Evolutionary conservation across 768 basidiomycete genomes (phyloP).

Genomic region (Tricholomella constricta): DNA sequence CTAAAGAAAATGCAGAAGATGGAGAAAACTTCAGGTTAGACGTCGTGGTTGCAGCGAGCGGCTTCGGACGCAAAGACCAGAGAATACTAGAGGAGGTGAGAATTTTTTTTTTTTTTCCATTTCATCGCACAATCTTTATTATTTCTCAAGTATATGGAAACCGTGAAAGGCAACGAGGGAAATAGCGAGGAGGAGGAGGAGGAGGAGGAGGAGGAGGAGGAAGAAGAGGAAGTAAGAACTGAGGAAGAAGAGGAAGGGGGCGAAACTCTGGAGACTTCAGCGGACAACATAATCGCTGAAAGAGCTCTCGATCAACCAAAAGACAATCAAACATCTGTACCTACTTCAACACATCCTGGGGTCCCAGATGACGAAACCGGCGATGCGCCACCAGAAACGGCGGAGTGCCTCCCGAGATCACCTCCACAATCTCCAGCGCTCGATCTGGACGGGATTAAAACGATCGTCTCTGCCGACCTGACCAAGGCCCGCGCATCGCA

Average conservation of each 20-base stretch:
- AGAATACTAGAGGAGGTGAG: constrained; percentile 81
- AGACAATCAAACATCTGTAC: constrained; percentile 2
- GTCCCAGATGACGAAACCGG: neutral
- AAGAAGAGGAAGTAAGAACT: constrained; percentile 34
- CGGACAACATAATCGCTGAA: constrained; percentile 28
- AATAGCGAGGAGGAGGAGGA: constrained; percentile 18
- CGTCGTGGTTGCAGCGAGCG: constrained; percentile 91
- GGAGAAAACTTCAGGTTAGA: constrained; percentile 74
- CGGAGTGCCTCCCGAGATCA: constrained; percentile 46
- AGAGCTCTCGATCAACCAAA: neutral
- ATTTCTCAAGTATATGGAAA: constrained; percentile 65
- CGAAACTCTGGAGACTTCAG: constrained; percentile 25
- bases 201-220: constrained; percentile 37
- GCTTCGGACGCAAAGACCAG: constrained; percentile 85
- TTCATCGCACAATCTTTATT: constrained; percentile 7
- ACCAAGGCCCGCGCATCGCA: constrained; percentile 59
- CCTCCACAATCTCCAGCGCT: constrained; percentile 51
- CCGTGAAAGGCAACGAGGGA: constrained; percentile 39
- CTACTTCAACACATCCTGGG: neutral
- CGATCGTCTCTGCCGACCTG: constrained; percentile 64
- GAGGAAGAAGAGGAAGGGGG: constrained; percentile 39
- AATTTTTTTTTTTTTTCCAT: constrained; percentile 19
- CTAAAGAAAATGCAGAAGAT: constrained; percentile 41
- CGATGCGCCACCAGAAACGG: constrained; percentile 21
- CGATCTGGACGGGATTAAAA: constrained; percentile 50